These are phyloP conservation scores for Cutaneotrichosporon sp. DNA, from an alignment of 1,284 basidiomycete species.

Conservation along the genomic window DNA sequence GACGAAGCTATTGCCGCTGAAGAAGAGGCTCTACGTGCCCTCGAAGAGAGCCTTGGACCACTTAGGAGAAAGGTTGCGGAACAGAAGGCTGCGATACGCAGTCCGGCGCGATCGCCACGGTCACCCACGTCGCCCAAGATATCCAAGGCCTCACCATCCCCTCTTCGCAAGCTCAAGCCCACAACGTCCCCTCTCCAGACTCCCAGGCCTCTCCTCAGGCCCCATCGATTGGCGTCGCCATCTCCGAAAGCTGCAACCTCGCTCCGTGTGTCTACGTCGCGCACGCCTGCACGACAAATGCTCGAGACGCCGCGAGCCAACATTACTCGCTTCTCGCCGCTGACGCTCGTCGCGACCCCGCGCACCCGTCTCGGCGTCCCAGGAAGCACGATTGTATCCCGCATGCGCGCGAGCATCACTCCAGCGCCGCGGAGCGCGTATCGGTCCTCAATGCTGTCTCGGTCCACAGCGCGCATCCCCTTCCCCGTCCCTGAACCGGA, in stretches of 20 bases:
- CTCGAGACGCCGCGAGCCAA: constrained; percentile 37
- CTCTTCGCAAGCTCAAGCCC: background rate
- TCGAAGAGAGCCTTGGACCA: constrained; percentile 40
- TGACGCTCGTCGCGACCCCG: constrained; percentile 2
- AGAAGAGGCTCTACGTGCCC: constrained; percentile 40
- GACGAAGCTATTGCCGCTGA: constrained; percentile 50
- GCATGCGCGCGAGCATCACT: constrained; percentile 17
- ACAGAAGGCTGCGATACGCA: background rate
- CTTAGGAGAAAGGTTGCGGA: constrained; percentile 21
- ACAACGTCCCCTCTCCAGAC: background rate
- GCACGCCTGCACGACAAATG: constrained; percentile 26
- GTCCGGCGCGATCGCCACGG: background rate
- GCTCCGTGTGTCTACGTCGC: background rate
- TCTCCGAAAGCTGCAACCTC: background rate
- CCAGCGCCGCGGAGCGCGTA: constrained; percentile 9
- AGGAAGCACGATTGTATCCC: constrained; percentile 12
- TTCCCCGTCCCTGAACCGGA: background rate
- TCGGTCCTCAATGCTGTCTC: background rate
- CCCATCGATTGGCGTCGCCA: background rate
- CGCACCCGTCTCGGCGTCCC: constrained; percentile 1
- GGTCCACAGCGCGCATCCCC: background rate
- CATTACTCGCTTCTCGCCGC: constrained; percentile 7
- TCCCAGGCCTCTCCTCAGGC: background rate
- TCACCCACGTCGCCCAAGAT: constrained; percentile 4
- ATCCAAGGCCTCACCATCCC: background rate